Conservation (phyloP, 139 green algal species). For the Klebsormidium nitens region DNA sequence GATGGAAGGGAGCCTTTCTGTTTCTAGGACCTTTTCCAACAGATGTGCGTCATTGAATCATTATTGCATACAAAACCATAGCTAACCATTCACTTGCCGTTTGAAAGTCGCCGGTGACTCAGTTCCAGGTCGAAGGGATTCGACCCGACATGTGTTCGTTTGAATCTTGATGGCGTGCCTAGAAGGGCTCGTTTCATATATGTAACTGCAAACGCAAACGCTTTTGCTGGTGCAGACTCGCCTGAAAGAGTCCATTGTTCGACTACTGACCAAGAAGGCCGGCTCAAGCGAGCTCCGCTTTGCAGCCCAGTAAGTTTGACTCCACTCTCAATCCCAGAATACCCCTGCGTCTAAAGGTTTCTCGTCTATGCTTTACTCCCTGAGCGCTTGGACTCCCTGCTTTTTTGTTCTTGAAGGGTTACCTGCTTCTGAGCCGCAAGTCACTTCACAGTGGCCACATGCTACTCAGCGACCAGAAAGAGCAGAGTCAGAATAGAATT, state of each 20-base stretch:
- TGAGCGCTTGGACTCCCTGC: too few relatives aligned
- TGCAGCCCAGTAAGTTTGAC: constrained; percentile 2
- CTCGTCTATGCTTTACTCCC: too few relatives aligned
- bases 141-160: not conserved
- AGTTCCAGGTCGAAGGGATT: not conserved
- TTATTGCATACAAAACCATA: too few relatives aligned
- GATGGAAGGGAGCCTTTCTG: too few relatives aligned
- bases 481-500: not conserved
- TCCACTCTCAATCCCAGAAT: too few relatives aligned
- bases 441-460: too few relatives aligned
- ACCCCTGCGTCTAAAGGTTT: too few relatives aligned
- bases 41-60: too few relatives aligned
- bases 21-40: too few relatives aligned
- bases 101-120: not conserved
- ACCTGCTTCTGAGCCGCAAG: too few relatives aligned
- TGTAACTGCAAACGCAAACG: not conserved
- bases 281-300: constrained; percentile 15
- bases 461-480: too few relatives aligned
- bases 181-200: not conserved
- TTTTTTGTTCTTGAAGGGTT: too few relatives aligned
- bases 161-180: not conserved
- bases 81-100: not conserved
- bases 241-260: constrained; percentile 30
- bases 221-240: constrained; percentile 16
- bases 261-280: constrained; percentile 25